Conservation (phyloP, 75 land plant genomes). For the Cupressus sempervirens region DNA sequence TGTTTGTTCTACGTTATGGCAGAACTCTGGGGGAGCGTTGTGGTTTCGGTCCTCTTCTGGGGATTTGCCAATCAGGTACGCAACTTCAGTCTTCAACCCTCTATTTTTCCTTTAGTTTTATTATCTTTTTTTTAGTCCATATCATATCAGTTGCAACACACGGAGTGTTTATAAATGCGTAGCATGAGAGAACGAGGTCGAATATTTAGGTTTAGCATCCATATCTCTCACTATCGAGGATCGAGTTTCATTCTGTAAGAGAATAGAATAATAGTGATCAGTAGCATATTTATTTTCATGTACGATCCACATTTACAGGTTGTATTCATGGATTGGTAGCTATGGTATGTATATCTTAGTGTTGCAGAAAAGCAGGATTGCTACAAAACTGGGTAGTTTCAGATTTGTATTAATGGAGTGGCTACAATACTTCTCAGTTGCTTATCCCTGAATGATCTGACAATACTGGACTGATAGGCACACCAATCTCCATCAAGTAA, state of each 20-base stretch:
- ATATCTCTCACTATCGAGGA: neutral
- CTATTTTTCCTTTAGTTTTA: neutral
- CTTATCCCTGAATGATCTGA: neutral
- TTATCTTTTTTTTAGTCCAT: neutral
- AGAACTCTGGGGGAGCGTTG: constrained; percentile 99
- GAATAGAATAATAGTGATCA: neutral
- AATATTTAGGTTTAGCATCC: neutral
- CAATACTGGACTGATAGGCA: neutral
- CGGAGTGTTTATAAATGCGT: neutral
- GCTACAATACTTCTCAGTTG: neutral
- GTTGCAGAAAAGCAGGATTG: neutral
- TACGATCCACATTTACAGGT: neutral
- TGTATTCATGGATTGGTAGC: neutral
- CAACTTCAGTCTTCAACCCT: neutral
- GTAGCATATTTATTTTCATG: neutral
- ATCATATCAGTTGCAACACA: neutral
- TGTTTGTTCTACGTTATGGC: constrained; percentile 99
- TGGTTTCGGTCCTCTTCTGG: constrained; percentile 98
- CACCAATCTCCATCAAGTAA: neutral
- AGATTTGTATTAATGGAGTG: neutral
- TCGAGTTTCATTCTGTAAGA: neutral
- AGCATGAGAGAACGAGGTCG: too few species aligned
- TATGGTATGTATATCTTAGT: neutral
- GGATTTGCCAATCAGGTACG: constrained; percentile 99
- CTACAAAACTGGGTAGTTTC: neutral